Evolutionary conservation across 208 protist species (phyloP).

Genomic region (Acanthamoeba royreba): DNA sequence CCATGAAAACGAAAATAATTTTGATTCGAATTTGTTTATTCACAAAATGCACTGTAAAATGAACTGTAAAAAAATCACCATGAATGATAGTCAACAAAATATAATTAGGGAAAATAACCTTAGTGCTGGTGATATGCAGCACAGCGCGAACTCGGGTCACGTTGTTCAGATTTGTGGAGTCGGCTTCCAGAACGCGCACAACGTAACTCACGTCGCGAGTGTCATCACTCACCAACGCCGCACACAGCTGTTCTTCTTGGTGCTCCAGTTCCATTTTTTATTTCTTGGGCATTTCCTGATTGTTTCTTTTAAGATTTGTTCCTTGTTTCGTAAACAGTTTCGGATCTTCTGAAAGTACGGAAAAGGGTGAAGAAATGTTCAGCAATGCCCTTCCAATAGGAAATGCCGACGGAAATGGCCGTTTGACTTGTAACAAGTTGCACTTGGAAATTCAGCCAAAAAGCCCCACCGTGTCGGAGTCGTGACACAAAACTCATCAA

Average conservation of each 20-base stretch:
- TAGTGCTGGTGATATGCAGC: neutral
- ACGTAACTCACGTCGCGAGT: neutral
- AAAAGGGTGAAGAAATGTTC: too few relatives aligned
- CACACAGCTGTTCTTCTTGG: neutral
- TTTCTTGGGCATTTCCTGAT: neutral
- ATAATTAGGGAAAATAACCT: neutral
- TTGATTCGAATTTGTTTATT: neutral
- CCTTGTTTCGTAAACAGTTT: neutral
- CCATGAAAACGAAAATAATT: neutral
- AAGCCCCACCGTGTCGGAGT: too few relatives aligned
- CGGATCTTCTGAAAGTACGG: neutral
- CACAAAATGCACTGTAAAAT: neutral
- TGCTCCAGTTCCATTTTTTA: neutral
- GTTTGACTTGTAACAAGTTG: too few relatives aligned
- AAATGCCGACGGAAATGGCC: too few relatives aligned
- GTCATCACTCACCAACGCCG: neutral
- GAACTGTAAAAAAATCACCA: neutral
- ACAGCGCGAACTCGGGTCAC: neutral
- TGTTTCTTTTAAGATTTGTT: neutral
- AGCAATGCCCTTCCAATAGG: too few relatives aligned
- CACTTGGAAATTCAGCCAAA: too few relatives aligned
- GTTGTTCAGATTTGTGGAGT: neutral
- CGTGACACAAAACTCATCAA: too few relatives aligned
- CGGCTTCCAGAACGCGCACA: neutral
- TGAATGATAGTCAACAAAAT: too few relatives aligned